phyloP scores from a whole-genome alignment of 2,329 filamentous ascomycete species.

The Fusarium sacchari region DNA sequence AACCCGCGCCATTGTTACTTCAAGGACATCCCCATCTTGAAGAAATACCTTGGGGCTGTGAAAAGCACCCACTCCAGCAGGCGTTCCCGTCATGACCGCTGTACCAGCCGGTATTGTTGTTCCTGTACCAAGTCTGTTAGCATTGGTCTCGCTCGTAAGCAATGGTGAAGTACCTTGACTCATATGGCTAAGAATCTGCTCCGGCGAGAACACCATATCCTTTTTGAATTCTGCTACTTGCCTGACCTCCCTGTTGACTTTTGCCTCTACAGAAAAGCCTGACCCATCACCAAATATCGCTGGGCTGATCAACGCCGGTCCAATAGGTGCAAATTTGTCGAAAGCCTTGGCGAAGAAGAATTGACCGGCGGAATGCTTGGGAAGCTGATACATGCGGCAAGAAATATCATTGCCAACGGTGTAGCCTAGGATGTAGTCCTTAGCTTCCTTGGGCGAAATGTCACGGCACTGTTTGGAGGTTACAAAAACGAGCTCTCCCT shows the following conservation, averaged over 20 bases:
- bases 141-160: accelerated
- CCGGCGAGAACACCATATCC: background rate
- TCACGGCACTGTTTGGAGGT: background rate
- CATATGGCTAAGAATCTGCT: background rate
- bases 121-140: background rate
- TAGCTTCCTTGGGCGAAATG: background rate
- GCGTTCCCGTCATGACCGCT: background rate
- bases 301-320: background rate
- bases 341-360: background rate
- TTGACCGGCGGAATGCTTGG: background rate
- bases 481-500: background rate
- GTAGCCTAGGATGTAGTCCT: background rate
- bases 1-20: background rate
- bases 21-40: background rate
- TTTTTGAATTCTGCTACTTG: background rate
- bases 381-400: background rate
- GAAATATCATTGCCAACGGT: background rate
- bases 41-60: background rate
- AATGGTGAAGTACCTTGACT: background rate
- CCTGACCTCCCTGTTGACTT: background rate
- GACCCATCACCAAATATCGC: background rate
- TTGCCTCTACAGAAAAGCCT: background rate
- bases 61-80: background rate
- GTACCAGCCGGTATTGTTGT: background rate
- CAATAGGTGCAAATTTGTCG: background rate